These are phyloP conservation scores for Wickerhamiella bombiphila DNA, from an alignment of 805 yeast species.

Conservation along the genomic window DNA sequence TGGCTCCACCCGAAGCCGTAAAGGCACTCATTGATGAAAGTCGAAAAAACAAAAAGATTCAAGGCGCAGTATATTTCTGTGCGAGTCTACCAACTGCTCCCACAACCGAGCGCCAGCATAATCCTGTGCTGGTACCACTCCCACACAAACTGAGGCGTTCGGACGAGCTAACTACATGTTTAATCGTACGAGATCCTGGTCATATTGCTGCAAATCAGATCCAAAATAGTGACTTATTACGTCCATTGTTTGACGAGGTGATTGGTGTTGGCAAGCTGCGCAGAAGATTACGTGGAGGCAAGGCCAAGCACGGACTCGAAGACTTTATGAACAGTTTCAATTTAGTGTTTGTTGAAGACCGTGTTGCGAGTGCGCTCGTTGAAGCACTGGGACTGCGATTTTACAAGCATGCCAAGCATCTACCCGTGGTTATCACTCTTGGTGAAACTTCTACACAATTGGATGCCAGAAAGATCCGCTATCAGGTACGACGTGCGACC, in stretches of 20 bases:
- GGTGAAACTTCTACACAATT: neutral
- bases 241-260: slow-evolving; percentile 16
- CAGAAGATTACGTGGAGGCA: slow-evolving; percentile 13
- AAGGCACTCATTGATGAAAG: slow-evolving; percentile 12
- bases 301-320: slow-evolving; percentile 6
- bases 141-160: slow-evolving; percentile 14
- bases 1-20: slow-evolving; percentile 6
- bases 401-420: slow-evolving; percentile 13
- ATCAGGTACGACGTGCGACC: slow-evolving; percentile 4
- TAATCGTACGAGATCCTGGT: slow-evolving; percentile 18
- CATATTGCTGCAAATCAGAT: slow-evolving; percentile 5
- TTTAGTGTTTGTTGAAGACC: slow-evolving; percentile 14
- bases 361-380: slow-evolving; percentile 14
- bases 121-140: slow-evolving; percentile 14
- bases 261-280: slow-evolving; percentile 20
- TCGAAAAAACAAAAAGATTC: slow-evolving; percentile 8
- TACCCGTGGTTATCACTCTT: slow-evolving; percentile 13
- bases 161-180: slow-evolving; percentile 14
- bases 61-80: slow-evolving; percentile 15
- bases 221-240: slow-evolving; percentile 1
- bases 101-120: slow-evolving; percentile 8
- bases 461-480: slow-evolving; percentile 5
- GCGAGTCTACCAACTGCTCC: slow-evolving; percentile 10
- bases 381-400: slow-evolving; percentile 17
- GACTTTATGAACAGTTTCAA: slow-evolving; percentile 15